Conservation (phyloP, 768 basidiomycete species). For the Leucocoprinus sp. region DNA sequence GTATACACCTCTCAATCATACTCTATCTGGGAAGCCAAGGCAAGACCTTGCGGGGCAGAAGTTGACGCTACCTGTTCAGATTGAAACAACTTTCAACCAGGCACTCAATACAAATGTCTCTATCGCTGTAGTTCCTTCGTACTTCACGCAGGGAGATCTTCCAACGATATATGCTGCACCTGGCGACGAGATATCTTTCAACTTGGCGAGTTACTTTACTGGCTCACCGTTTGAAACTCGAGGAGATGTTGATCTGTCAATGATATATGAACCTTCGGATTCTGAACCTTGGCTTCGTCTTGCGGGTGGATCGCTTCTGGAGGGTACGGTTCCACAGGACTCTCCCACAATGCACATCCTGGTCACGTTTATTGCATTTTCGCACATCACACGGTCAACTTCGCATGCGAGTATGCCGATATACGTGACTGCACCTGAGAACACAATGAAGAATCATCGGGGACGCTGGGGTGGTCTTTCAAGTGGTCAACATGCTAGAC, state of each 20-base stretch:
- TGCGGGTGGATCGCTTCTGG: conserved; percentile 29
- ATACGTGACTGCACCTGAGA: conserved; percentile 29
- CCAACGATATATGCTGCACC: conserved; percentile 48
- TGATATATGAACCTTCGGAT: conserved; percentile 42
- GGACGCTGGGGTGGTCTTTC: conserved; percentile 29
- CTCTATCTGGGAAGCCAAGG: conserved; percentile 61
- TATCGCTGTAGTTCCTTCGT: conserved; percentile 62
- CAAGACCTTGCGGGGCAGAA: conserved; percentile 26
- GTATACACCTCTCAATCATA: conserved; percentile 47
- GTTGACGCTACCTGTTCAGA: conserved; percentile 45
- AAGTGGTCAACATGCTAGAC: conserved; percentile 32
- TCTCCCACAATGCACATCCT: conserved; percentile 33
- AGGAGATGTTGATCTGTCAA: conserved; percentile 42
- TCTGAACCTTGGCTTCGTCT: conserved; percentile 1
- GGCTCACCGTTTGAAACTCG: conserved; percentile 30
- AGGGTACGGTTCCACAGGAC: conserved; percentile 47
- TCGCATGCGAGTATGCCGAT: conserved; percentile 57
- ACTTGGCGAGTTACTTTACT: conserved; percentile 48
- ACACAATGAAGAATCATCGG: conserved; percentile 27
- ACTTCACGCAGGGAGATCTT: conserved; percentile 52
- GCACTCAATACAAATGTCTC: conserved; percentile 54
- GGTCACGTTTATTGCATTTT: conserved; percentile 63
- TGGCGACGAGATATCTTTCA: conserved; percentile 43
- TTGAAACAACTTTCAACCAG: conserved; percentile 63
- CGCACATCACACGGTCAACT: conserved; percentile 55